Percentiles rank a stretch among this genome's conserved stretches.
These are phyloP conservation scores for Dicorynia guianensis DNA, from an alignment of 306 rosid genomes.

Conservation along the genomic window DNA sequence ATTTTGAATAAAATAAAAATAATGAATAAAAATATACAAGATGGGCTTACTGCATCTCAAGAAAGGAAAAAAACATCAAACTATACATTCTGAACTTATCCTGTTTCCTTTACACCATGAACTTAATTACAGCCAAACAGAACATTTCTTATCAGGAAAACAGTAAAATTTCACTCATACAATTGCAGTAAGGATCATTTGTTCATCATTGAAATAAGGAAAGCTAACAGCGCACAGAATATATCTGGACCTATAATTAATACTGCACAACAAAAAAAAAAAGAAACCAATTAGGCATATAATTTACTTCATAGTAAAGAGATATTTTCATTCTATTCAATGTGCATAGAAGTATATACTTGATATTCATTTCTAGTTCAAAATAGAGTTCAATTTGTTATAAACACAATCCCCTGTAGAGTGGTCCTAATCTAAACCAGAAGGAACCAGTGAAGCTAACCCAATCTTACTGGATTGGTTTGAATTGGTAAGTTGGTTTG, in stretches of 20 bases:
- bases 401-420: background rate
- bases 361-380: background rate
- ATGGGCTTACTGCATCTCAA: constrained; percentile 15
- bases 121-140: constrained; percentile 38
- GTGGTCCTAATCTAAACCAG: background rate
- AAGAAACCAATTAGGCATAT: constrained; percentile 29
- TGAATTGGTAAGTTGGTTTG: background rate
- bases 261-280: constrained; percentile 55
- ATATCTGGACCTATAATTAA: constrained; percentile 44
- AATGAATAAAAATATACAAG: too few relatives aligned
- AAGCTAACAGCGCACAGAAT: constrained; percentile 39
- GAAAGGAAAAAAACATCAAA: constrained; percentile 22
- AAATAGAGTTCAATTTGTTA: constrained; percentile 1
- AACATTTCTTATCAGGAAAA: constrained; percentile 40
- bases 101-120: constrained; percentile 46
- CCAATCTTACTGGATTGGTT: background rate
- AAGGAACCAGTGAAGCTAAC: background rate
- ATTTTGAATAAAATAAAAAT: too few relatives aligned
- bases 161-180: constrained; percentile 31
- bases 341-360: background rate
- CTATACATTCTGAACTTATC: constrained; percentile 42
- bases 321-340: background rate
- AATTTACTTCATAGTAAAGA: background rate
- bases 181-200: constrained; percentile 32
- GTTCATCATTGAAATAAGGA: constrained; percentile 44